These are phyloP conservation scores for Centaurea solstitialis DNA, from an alignment of 129 eudicot genomes.

Conservation along the genomic window DNA sequence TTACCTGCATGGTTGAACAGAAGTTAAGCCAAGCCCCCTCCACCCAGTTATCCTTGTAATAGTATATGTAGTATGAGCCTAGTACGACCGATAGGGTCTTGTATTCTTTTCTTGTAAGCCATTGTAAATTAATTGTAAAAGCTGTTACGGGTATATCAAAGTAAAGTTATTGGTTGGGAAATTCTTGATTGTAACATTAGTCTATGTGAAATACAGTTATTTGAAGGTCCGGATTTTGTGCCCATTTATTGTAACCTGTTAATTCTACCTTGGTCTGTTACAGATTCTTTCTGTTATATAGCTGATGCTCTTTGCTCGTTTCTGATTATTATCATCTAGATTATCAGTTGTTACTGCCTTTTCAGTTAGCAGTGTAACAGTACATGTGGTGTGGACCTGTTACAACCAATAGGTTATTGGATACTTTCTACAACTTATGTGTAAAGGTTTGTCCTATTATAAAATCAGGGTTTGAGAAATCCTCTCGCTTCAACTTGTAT, in stretches of 20 bases:
- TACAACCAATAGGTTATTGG: too few species aligned
- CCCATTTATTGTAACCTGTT: conserved; percentile 6
- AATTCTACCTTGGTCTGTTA: neutral
- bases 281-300: neutral
- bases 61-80: conserved; percentile 26
- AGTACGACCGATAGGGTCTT: conserved; percentile 34
- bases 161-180: conserved; percentile 11
- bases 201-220: neutral
- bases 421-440: too few species aligned
- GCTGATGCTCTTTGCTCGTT: neutral
- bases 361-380: neutral
- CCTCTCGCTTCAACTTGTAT: too few species aligned
- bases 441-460: too few species aligned
- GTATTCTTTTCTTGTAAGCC: conserved; percentile 43
- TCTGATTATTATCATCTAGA: neutral
- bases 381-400: too few species aligned
- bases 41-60: conserved; percentile 29
- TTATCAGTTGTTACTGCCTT: neutral
- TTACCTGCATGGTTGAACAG: conserved; percentile 62
- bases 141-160: conserved; percentile 26
- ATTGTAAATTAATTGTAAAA: conserved; percentile 58
- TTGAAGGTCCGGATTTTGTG: neutral
- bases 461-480: too few species aligned
- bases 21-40: conserved; percentile 66
- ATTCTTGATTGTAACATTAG: conserved; percentile 4